Conservation (phyloP, 2,329 filamentous ascomycete species). For the Onygena corvina region DNA sequence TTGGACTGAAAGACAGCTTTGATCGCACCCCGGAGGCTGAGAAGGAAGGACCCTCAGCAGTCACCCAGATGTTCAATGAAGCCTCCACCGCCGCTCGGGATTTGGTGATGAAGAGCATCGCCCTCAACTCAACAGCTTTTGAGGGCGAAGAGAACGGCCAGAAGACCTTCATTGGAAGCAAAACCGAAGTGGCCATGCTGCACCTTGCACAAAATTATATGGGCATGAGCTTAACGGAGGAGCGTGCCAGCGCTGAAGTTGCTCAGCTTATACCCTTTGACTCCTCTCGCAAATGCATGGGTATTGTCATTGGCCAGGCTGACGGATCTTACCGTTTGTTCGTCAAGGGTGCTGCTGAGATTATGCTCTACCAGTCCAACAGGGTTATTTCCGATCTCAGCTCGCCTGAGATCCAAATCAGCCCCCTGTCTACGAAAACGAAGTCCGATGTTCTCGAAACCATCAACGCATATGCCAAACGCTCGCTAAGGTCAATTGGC, state of each 20-base stretch:
- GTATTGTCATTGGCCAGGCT: conserved; percentile 33
- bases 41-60: conserved; percentile 16
- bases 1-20: conserved; percentile 50
- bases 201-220: conserved; percentile 55
- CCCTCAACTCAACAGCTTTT: conserved; percentile 56
- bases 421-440: conserved; percentile 21
- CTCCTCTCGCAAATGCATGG: conserved; percentile 58
- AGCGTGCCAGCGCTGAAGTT: conserved; percentile 48
- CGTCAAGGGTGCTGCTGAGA: conserved; percentile 39
- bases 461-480: conserved; percentile 34
- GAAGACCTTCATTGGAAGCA: conserved; percentile 58
- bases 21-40: conserved; percentile 27
- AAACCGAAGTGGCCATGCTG: conserved; percentile 65
- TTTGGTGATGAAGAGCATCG: conserved; percentile 33
- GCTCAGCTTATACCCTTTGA: conserved; percentile 64
- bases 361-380: conserved; percentile 31
- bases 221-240: conserved; percentile 53
- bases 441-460: conserved; percentile 22
- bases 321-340: conserved; percentile 34
- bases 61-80: conserved; percentile 23
- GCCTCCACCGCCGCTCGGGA: conserved; percentile 25
- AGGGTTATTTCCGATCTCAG: conserved; percentile 24
- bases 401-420: conserved; percentile 18
- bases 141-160: conserved; percentile 58
- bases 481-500: conserved; percentile 63